Percentiles rank a stretch among this genome's conserved stretches.
These are phyloP conservation scores for Brettanomyces custersianus DNA, from an alignment of 805 yeast genomes.

Conservation along the genomic window DNA sequence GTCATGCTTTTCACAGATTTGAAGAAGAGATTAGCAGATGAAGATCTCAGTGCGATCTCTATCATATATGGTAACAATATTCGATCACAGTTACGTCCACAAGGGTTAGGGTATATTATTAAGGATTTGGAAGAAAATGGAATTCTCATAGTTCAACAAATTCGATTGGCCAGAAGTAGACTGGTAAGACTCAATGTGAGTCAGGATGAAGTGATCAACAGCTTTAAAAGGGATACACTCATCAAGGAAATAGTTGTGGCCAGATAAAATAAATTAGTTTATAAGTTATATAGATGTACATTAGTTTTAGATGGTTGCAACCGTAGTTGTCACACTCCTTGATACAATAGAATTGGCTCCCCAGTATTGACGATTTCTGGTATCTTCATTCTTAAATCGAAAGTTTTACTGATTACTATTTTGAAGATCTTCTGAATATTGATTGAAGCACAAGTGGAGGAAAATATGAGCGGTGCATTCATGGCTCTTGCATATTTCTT, in stretches of 20 bases:
- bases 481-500: constrained; percentile 80
- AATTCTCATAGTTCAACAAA: constrained; percentile 55
- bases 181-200: constrained; percentile 59
- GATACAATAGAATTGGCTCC: constrained; percentile 81
- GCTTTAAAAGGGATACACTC: constrained; percentile 47
- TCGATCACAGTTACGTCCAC: constrained; percentile 36
- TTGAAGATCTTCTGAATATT: constrained; percentile 92
- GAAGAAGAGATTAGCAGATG: constrained; percentile 14
- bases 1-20: constrained; percentile 22
- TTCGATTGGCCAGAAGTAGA: constrained; percentile 59
- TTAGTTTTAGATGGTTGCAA: too few species aligned
- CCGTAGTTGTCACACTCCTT: constrained; percentile 15
- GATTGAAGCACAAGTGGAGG: constrained; percentile 86
- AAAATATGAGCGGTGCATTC: constrained; percentile 77
- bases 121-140: constrained; percentile 76
- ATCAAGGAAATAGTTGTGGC: constrained; percentile 25
- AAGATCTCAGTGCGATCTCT: constrained; percentile 15
- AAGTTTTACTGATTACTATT: constrained; percentile 81
- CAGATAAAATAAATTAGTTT: constrained; percentile 3
- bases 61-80: constrained; percentile 17
- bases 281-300: not conserved
- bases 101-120: constrained; percentile 51
- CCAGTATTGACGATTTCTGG: constrained; percentile 82
- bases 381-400: constrained; percentile 71
- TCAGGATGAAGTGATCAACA: constrained; percentile 57